Evolutionary conservation across 1,139 yeast species (phyloP), one percentile per base, ranked within the genome.

Genomic region (Blastobotrys illinoisensis): DNA sequence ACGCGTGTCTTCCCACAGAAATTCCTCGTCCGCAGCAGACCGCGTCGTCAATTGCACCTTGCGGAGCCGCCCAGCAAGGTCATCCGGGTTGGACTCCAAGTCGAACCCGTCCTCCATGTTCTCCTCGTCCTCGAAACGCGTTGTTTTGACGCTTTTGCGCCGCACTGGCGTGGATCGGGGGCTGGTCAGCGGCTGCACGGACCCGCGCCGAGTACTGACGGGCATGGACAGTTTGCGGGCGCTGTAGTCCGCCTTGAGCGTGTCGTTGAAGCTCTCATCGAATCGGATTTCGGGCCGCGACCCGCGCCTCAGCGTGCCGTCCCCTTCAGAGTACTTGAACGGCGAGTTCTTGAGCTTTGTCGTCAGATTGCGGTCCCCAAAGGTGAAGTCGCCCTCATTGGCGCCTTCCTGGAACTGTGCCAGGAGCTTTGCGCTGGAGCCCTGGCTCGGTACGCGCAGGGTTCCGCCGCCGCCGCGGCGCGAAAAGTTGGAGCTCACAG

Each of bases 21-120:
- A 51, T 5, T 55, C 60, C 13, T 50, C 55, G 14, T 58, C 61
- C 21, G 52, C 54, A 40, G 46, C 53, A 5, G 32, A n/a, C 24
- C 52, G 58, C 36, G 46, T 18, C 47, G 44, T 49, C 40, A 13
- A 47, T 55, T 43, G 55, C 21, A 51, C 58, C 46, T 48, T 52
- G 52, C 47, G 55, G 48, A 50, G 52, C 18, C 57, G 51, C 20
- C 52, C 47, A 26, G 46, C 46, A 40, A 52, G 43, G 20, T 50
- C 54, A 26, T 54, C 54, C 13, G 48, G 44, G n/a, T 51, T 54
- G 20, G 46, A 56, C 13, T 51, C 62, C 23, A 60, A 49, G 9
- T 59, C 64, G 44, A 62, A 60, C 23, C 60, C 64, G 14, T 59
- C 63, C 44, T 60, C 64, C 44, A 59, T 53, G 13, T 53, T 50